These are phyloP conservation scores for Hypoxylon intermedium DNA, from an alignment of 495 filamentous ascomycete species.

Conservation along the genomic window DNA sequence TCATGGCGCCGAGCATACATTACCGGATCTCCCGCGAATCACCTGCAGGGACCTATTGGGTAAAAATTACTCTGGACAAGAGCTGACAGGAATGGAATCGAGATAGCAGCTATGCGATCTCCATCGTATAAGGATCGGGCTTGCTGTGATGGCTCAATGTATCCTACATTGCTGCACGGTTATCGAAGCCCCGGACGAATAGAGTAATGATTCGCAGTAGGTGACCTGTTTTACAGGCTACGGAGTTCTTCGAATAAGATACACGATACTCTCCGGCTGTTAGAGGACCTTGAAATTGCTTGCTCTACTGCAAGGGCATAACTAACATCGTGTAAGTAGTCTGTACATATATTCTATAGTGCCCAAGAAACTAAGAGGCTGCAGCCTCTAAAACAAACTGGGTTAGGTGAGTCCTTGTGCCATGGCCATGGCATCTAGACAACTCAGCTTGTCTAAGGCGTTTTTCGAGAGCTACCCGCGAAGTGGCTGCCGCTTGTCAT, in stretches of 20 bases:
- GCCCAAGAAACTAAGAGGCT: too few species aligned
- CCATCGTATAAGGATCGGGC: too few species aligned
- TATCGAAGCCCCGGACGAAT: not conserved
- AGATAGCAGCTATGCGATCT: not conserved
- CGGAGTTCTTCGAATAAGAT: not conserved
- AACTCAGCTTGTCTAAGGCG: too few species aligned
- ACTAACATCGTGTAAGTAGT: too few species aligned
- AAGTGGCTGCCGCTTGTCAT: constrained; percentile 12
- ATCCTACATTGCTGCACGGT: not conserved
- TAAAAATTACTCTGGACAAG: not conserved
- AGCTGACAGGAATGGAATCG: not conserved
- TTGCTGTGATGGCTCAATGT: not conserved
- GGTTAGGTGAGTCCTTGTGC: not conserved
- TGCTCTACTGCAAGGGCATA: too few species aligned
- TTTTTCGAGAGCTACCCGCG: not conserved
- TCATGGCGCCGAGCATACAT: not conserved
- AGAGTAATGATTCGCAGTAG: not conserved
- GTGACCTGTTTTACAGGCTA: not conserved
- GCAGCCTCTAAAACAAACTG: too few species aligned
- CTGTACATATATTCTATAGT: too few species aligned
- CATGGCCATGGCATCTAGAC: not conserved
- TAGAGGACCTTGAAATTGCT: too few species aligned
- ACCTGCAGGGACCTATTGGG: not conserved
- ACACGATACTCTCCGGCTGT: not conserved
- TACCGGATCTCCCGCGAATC: not conserved